Evolutionary conservation across 2,329 filamentous ascomycete genomes (phyloP).

Genomic region (Gremmenia infestans): DNA sequence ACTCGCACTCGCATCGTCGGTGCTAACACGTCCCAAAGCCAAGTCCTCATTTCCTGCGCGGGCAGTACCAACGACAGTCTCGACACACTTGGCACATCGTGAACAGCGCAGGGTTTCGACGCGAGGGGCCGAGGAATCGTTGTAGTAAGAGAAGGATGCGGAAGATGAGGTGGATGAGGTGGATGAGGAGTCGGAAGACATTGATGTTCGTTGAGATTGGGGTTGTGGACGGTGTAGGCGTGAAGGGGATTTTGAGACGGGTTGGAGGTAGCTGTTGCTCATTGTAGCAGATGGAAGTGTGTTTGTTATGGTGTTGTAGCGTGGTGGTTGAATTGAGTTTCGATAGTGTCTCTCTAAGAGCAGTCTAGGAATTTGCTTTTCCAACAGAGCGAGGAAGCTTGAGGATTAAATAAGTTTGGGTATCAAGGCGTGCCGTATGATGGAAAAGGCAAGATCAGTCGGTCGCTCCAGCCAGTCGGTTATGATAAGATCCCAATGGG

Average conservation of each 20-base stretch:
- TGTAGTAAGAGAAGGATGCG: constrained; percentile 14
- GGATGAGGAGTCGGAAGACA: constrained; percentile 19
- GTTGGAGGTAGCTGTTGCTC: not conserved
- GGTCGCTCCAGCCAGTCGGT: not conserved
- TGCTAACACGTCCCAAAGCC: constrained; percentile 27
- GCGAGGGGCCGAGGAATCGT: constrained; percentile 13
- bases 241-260: constrained; percentile 1
- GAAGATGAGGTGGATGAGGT: constrained; percentile 17
- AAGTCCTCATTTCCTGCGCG: constrained; percentile 7
- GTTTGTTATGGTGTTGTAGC: not conserved
- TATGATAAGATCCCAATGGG: not conserved
- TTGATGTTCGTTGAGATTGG: constrained; percentile 8
- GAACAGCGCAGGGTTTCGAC: constrained; percentile 59
- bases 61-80: constrained; percentile 44
- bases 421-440: not conserved
- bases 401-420: not conserved
- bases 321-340: not conserved
- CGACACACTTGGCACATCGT: constrained; percentile 54
- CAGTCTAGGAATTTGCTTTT: no score
- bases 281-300: not conserved
- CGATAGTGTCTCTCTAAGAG: no score
- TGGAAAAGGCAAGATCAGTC: not conserved
- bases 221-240: constrained; percentile 10
- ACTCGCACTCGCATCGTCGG: constrained; percentile 51
- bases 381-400: not conserved